A percentile compares a stretch with the other conserved stretches of the same genome.
Evolutionary conservation across 345 rosid species (phyloP).

Genomic region (Diplotaxis tenuifolia): DNA sequence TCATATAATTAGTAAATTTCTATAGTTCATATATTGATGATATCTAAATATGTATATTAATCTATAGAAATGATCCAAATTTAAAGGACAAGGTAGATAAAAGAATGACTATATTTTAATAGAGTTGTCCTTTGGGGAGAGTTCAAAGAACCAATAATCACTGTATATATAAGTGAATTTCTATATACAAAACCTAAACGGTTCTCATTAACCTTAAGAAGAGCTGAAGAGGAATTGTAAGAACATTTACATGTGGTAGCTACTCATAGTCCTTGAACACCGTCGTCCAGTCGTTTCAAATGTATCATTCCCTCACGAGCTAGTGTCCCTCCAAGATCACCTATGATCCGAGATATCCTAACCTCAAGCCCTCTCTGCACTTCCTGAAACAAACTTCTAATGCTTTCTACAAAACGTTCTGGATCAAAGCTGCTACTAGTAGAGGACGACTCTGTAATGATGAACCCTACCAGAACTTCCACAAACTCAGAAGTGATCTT

Average conservation of each 20-base stretch:
- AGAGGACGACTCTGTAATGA: conserved; percentile 39
- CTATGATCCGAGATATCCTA: conserved; percentile 78
- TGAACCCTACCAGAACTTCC: conserved; percentile 45
- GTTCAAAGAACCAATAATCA: background rate
- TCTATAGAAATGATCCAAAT: too few relatives aligned
- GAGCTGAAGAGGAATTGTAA: conserved; percentile 10
- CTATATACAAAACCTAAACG: background rate
- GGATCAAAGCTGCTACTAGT: conserved; percentile 48
- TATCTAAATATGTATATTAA: too few relatives aligned
- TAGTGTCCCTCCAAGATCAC: conserved; percentile 82
- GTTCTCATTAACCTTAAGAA: background rate
- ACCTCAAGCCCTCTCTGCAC: conserved; percentile 92
- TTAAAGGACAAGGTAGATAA: too few relatives aligned
- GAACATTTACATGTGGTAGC: conserved; percentile 3
- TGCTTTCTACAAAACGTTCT: conserved; percentile 61
- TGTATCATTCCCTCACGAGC: conserved; percentile 85
- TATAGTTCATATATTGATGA: too few relatives aligned
- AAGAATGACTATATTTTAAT: too few relatives aligned
- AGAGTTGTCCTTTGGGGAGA: background rate
- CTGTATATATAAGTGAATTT: background rate
- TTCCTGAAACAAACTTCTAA: conserved; percentile 65
- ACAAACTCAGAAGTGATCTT: conserved; percentile 58
- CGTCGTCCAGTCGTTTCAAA: conserved; percentile 39
- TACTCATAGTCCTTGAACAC: conserved; percentile 19
- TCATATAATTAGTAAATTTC: too few relatives aligned